Conservation (phyloP, 768 basidiomycete species). For the Termitomyces sp. region DNA sequence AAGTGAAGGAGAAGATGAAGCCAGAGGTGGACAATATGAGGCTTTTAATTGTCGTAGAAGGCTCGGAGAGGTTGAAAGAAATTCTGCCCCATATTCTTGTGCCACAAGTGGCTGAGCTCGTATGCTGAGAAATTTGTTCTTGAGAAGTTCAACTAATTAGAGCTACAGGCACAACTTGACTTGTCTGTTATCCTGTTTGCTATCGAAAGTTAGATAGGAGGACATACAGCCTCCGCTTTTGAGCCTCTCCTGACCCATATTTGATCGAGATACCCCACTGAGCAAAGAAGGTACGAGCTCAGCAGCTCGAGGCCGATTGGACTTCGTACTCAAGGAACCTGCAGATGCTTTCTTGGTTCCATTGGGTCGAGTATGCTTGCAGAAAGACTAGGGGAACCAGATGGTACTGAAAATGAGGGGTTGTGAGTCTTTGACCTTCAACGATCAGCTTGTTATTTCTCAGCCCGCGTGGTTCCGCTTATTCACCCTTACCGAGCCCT, state of each 20-base stretch:
- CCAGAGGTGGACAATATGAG: constrained; percentile 23
- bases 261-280: constrained; percentile 50
- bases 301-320: neutral
- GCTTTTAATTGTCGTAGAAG: constrained; percentile 62
- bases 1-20: constrained; percentile 21
- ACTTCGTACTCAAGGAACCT: neutral
- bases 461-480: too few relatives aligned
- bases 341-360: neutral
- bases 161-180: constrained; percentile 49
- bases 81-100: constrained; percentile 61
- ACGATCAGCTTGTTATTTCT: too few relatives aligned
- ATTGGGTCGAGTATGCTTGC: neutral
- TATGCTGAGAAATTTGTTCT: constrained; percentile 25
- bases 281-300: constrained; percentile 30
- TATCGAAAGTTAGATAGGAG: too few relatives aligned
- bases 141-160: neutral
- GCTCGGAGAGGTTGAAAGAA: constrained; percentile 64
- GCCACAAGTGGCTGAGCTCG: constrained; percentile 69
- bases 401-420: neutral
- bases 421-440: too few relatives aligned
- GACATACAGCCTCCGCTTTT: constrained; percentile 64
- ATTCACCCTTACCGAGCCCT: too few relatives aligned
- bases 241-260: constrained; percentile 72
- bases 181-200: too few relatives aligned
- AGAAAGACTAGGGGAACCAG: neutral